Evolutionary conservation across 805 yeast species (phyloP).

Genomic region (Metschnikowia rubicola): DNA sequence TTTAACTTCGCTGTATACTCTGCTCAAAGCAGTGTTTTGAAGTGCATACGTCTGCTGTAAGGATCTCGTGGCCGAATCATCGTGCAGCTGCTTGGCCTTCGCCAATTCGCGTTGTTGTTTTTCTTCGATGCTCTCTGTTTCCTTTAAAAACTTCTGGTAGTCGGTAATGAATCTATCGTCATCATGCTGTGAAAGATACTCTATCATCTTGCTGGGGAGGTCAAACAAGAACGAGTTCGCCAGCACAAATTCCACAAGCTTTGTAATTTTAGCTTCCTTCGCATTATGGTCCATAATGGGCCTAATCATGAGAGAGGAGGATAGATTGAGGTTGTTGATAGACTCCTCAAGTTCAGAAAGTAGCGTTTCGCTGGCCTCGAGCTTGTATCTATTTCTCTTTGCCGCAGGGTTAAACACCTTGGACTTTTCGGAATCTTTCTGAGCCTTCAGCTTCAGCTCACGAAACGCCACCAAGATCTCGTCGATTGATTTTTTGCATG

Average conservation of each 20-base stretch:
- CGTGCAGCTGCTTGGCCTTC: conserved; percentile 5
- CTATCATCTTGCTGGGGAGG: conserved; percentile 31
- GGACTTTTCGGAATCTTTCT: conserved; percentile 31
- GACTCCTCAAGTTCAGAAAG: conserved; percentile 37
- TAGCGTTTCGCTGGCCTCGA: conserved; percentile 23
- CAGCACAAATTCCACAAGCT: conserved; percentile 34
- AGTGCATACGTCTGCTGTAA: conserved; percentile 25
- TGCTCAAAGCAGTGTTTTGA: conserved; percentile 29
- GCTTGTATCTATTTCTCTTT: conserved; percentile 13
- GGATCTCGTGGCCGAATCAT: conserved; percentile 8
- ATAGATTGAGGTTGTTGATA: conserved; percentile 35
- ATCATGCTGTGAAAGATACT: conserved; percentile 26
- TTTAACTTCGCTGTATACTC: conserved; percentile 32
- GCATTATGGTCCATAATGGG: conserved; percentile 39
- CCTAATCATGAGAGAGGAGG: conserved; percentile 37
- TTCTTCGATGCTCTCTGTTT: conserved; percentile 19
- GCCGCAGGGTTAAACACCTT: conserved; percentile 37
- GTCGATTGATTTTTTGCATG: conserved; percentile 39
- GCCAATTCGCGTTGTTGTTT: conserved; percentile 11
- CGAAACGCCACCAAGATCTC: conserved; percentile 33
- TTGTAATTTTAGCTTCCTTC: conserved; percentile 31
- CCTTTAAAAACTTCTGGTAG: conserved; percentile 29
- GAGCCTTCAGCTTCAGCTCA: conserved; percentile 32
- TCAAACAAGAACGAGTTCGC: conserved; percentile 34
- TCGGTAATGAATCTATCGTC: conserved; percentile 36